phyloP scores from a whole-genome alignment of 129 eudicot species.

The Escallonia herrerae region DNA sequence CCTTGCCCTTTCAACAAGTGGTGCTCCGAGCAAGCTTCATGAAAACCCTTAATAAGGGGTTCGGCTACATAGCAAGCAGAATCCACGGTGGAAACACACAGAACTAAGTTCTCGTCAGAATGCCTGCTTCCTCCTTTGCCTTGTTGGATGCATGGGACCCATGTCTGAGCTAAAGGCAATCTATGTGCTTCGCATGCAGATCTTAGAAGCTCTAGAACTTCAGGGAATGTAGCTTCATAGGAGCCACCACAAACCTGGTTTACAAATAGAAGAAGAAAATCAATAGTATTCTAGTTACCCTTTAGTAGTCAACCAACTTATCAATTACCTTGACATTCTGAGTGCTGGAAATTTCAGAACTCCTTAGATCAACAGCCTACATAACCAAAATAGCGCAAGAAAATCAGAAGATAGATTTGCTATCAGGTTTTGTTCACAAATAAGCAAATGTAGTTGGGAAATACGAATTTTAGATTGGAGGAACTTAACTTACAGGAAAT shows the following conservation, averaged over 20 bases:
- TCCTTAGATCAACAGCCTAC: constrained; percentile 81
- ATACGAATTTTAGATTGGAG: no score
- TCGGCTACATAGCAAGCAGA: constrained; percentile 58
- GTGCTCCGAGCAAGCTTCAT: constrained; percentile 90
- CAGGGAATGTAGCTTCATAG: constrained; percentile 69
- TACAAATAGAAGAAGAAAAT: not conserved
- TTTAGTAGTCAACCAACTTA: not conserved
- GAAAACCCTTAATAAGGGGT: constrained; percentile 42
- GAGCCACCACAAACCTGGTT: constrained; percentile 40
- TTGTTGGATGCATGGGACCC: constrained; percentile 86
- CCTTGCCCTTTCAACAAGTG: constrained; percentile 86
- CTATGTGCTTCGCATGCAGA: constrained; percentile 58
- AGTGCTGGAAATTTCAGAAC: constrained; percentile 47
- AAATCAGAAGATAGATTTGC: not conserved
- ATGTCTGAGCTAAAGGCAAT: constrained; percentile 86
- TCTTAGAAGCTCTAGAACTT: constrained; percentile 56
- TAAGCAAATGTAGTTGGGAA: no score
- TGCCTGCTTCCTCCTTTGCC: constrained; percentile 72
- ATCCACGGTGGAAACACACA: constrained; percentile 71
- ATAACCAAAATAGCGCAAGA: constrained; percentile 14
- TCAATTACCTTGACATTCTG: constrained; percentile 43
- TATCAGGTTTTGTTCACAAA: no score
- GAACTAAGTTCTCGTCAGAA: constrained; percentile 54
- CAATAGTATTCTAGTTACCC: not conserved
- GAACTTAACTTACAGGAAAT: no score